These are phyloP conservation scores for Hypoxylon sp. DNA, from an alignment of 2,329 filamentous ascomycete genomes.

Conservation along the genomic window DNA sequence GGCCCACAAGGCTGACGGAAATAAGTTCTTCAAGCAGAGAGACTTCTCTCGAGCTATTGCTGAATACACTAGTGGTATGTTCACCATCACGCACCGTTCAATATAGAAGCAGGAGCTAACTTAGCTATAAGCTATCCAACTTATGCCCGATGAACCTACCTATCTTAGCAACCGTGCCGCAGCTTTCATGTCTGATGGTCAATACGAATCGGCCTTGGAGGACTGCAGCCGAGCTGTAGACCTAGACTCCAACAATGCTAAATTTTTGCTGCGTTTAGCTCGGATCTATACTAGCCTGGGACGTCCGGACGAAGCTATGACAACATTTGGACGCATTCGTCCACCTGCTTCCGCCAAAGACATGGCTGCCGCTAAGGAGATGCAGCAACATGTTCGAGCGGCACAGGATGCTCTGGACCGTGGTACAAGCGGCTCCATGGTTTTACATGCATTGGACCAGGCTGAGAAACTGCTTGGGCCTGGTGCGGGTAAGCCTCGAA, in stretches of 20 bases:
- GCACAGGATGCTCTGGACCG: constrained; percentile 81
- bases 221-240: constrained; percentile 87
- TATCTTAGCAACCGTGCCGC: constrained; percentile 96
- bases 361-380: constrained; percentile 82
- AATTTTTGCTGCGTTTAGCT: constrained; percentile 88
- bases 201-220: constrained; percentile 82
- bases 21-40: constrained; percentile 96
- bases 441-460: constrained; percentile 89
- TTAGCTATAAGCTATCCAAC: constrained; percentile 79
- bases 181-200: constrained; percentile 88
- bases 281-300: constrained; percentile 91
- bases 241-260: constrained; percentile 85
- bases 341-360: constrained; percentile 88
- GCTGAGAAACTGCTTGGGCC: constrained; percentile 83
- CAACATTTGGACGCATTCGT: constrained; percentile 82
- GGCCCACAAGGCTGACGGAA: constrained; percentile 89
- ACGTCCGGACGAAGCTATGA: constrained; percentile 85
- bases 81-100: constrained; percentile 16
- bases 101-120: constrained; percentile 16
- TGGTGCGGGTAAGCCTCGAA: constrained; percentile 83
- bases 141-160: constrained; percentile 85
- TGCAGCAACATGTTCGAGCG: constrained; percentile 83
- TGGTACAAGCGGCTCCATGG: constrained; percentile 89
- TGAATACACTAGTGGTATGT: constrained; percentile 92
- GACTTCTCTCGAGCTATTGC: constrained; percentile 89